Evolutionary conservation across 106 monocot species (phyloP), one percentile per base, ranked within the genome.

Genomic region (Narthecium ossifragum): DNA sequence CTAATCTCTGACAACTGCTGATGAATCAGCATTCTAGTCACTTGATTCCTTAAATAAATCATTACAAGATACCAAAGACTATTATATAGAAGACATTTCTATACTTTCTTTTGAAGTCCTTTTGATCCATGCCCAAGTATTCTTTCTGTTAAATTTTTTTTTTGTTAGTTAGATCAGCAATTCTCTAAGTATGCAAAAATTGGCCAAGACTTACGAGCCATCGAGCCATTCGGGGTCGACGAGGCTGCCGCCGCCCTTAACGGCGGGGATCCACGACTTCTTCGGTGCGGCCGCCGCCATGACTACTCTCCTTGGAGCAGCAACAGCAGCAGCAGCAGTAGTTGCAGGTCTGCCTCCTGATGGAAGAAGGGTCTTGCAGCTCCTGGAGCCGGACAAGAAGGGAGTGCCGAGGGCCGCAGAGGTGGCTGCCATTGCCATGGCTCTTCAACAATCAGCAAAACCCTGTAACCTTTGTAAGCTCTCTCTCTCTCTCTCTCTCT

Each of bases 161-260:
- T 11, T 17, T 46, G 17, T 3, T 17, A 4, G 18, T 4, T 17
- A 46, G 4, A 46, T 3, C 17, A 29, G 31, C 18, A 10, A 62
- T 2, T 11, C 7, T 24, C n/a, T 40, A 20, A 27, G 5, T 14
- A 3, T 3, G 17, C 32, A 33, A 15, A 1, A 26, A 34, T n/a
- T 22, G 9, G 14, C 24, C 14, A 6, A 20, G 2, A 60, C 92
- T 86, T 84, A 96, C 90, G 94, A 96, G 72, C 90, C 94, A 53
- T 96, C 94, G 30, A 96, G 96, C 96, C 90, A 96, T 22, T 85
- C 73, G 9, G 96, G 96, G 74, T 90, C 83, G 64, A 96, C 25
- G 26, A 96, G 62, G 62, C 77, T 80, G 45, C 80, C 79, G 18
- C 86, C 90, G 21, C 54, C 75, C 53, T 30, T 78, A 53, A 96